phyloP scores from a whole-genome alignment of 176 grass and related monocot species.

The Phragmites australis region DNA sequence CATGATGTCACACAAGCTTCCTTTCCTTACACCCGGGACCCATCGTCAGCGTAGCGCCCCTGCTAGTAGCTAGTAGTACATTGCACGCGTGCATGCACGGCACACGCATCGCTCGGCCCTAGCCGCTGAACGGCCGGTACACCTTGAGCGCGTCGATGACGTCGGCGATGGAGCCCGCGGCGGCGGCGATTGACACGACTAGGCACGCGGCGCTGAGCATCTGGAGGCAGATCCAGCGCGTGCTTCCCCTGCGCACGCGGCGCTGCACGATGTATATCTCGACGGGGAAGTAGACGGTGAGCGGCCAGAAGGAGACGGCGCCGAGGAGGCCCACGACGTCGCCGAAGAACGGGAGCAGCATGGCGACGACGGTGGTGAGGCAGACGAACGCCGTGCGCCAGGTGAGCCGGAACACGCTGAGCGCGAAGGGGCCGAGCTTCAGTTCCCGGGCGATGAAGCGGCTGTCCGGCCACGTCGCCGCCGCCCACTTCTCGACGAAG shows the following conservation, averaged over 20 bases:
- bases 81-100: background rate
- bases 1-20: background rate
- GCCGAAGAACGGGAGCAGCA: constrained; percentile 74
- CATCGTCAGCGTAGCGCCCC: background rate
- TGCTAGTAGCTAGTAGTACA: background rate
- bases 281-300: constrained; percentile 71
- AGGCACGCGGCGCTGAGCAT: constrained; percentile 60
- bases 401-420: constrained; percentile 52
- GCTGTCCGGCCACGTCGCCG: constrained; percentile 59
- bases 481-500: constrained; percentile 67
- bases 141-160: constrained; percentile 53
- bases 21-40: background rate
- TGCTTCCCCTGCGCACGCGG: constrained; percentile 33
- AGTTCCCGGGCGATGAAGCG: constrained; percentile 46
- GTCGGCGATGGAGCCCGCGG: constrained; percentile 55
- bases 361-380: constrained; percentile 56
- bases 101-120: background rate
- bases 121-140: constrained; percentile 58
- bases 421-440: background rate
- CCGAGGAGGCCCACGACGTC: constrained; percentile 69
- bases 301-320: constrained; percentile 64
- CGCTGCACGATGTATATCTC: constrained; percentile 70
- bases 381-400: constrained; percentile 68
- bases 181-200: constrained; percentile 49
- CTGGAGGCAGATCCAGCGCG: constrained; percentile 57